phyloP scores from a whole-genome alignment of 805 yeast genomes.

The Sugiyamaella chiloensis region DNA sequence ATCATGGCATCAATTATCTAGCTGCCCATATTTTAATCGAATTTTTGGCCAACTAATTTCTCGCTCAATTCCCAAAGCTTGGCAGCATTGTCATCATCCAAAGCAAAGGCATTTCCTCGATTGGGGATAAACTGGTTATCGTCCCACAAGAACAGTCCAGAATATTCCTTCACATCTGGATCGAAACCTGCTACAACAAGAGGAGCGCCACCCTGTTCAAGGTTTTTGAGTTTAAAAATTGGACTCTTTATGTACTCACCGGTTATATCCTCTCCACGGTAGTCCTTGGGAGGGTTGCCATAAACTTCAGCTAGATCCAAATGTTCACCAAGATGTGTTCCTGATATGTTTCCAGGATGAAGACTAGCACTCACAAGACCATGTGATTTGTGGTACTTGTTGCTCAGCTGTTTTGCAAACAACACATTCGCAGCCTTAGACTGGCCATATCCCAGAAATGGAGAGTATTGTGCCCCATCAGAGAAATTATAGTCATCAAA shows the following conservation, averaged over 20 bases:
- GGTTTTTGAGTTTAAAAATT: neutral
- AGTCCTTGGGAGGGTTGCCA: constrained; percentile 2
- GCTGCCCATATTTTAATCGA: too few species aligned
- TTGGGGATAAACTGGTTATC: constrained; percentile 9
- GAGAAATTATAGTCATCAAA: constrained; percentile 8
- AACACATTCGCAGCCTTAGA: constrained; percentile 18
- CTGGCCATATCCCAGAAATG: constrained; percentile 18
- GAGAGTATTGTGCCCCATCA: constrained; percentile 8
- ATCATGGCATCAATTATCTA: too few species aligned
- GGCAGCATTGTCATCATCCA: constrained; percentile 9
- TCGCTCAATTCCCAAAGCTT: constrained; percentile 15
- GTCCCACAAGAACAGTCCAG: constrained; percentile 1
- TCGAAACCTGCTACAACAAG: neutral
- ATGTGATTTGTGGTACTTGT: constrained; percentile 6
- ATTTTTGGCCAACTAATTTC: constrained; percentile 11
- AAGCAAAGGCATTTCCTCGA: constrained; percentile 1
- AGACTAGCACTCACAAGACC: constrained; percentile 12
- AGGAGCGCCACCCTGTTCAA: neutral
- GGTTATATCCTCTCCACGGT: constrained; percentile 2
- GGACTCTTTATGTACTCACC: neutral
- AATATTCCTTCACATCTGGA: neutral
- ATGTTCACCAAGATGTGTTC: constrained; percentile 9
- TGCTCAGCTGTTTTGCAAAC: constrained; percentile 10
- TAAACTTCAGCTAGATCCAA: constrained; percentile 4
- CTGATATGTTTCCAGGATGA: constrained; percentile 15